Conservation (phyloP, 805 yeast genomes). For the Metschnikowia rubicola region DNA sequence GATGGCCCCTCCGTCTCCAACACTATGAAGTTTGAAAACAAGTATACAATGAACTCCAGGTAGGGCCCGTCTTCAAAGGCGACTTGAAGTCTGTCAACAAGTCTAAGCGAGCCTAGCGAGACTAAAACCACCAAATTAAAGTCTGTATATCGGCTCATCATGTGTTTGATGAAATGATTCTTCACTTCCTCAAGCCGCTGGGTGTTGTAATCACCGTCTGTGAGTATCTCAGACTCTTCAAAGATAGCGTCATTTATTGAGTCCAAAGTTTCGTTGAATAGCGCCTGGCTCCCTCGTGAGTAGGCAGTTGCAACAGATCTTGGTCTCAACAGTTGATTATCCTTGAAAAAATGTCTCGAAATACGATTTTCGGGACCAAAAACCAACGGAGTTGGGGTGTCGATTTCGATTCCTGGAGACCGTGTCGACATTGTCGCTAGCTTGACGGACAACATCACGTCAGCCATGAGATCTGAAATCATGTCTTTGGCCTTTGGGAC, state of each 20-base stretch:
- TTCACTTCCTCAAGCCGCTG: conserved; percentile 24
- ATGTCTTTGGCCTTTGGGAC: conserved; percentile 10
- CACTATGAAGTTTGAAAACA: conserved; percentile 34
- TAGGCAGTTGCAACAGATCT: background rate
- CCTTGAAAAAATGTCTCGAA: conserved; percentile 10
- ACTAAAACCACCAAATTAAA: conserved; percentile 26
- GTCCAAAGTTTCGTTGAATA: background rate
- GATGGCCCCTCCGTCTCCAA: conserved; percentile 19
- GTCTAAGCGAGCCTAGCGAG: conserved; percentile 32
- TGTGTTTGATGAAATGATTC: conserved; percentile 26
- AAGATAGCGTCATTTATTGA: background rate
- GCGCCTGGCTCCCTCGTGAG: background rate
- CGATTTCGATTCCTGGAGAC: too few species aligned
- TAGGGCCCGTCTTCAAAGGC: conserved; percentile 14
- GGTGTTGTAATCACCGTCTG: background rate
- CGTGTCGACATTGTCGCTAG: conserved; percentile 3
- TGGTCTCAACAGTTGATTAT: conserved; percentile 11
- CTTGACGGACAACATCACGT: conserved; percentile 13
- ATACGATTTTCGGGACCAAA: conserved; percentile 8
- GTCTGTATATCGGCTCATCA: conserved; percentile 23
- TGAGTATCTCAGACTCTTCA: background rate
- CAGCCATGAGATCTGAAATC: conserved; percentile 7
- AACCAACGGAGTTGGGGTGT: background rate
- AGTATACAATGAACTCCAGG: conserved; percentile 21
- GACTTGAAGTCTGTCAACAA: conserved; percentile 33